Evolutionary conservation across 129 eudicot genomes (phyloP).

Genomic region (Centella asiatica): DNA sequence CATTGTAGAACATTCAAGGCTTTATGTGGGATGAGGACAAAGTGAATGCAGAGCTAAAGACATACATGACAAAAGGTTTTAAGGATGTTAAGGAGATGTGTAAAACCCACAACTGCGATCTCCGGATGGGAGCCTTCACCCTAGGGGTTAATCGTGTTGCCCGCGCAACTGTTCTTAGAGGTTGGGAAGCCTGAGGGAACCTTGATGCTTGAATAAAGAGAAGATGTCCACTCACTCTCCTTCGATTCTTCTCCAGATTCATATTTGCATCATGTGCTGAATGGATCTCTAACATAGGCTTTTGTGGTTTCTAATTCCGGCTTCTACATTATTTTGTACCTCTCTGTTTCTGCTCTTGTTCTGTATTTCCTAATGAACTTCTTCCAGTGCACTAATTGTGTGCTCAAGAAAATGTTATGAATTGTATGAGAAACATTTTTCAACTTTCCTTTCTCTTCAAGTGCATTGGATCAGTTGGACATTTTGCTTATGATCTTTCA

Average conservation of each 20-base stretch:
- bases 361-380: not conserved
- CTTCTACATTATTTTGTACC: not conserved
- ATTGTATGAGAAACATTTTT: not conserved
- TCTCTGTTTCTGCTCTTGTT: not conserved
- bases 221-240: not conserved
- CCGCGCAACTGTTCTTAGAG: slow-evolving; percentile 86
- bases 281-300: not conserved
- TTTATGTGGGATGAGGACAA: slow-evolving; percentile 98
- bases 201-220: slow-evolving; percentile 7
- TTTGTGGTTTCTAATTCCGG: not conserved
- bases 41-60: slow-evolving; percentile 75
- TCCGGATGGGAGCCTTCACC: slow-evolving; percentile 97
- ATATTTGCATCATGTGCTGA: not conserved
- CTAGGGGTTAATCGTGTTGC: slow-evolving; percentile 95
- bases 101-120: slow-evolving; percentile 85
- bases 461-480: not conserved
- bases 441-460: not conserved
- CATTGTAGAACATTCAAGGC: slow-evolving; percentile 88
- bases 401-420: no score
- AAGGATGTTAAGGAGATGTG: slow-evolving; percentile 92
- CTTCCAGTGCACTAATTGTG: no score
- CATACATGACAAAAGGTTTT: slow-evolving; percentile 72
- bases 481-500: not conserved
- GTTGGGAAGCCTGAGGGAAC: slow-evolving; percentile 81
- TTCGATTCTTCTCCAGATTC: not conserved